Conservation (phyloP, 352 stramenopile genomes). For the Pythium plurisporium region DNA sequence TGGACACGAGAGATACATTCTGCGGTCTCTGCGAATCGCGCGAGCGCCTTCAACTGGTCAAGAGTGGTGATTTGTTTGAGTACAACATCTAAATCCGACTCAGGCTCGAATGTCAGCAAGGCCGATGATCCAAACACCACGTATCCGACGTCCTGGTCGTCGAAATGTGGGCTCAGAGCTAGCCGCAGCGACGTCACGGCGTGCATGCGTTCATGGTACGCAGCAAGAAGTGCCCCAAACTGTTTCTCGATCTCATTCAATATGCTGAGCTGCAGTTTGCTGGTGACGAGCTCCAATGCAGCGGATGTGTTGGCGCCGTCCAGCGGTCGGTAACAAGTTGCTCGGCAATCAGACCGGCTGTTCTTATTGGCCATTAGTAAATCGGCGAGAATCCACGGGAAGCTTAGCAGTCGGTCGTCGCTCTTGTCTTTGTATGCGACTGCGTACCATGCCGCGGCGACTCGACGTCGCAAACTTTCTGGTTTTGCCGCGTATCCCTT, state of each 20-base stretch:
- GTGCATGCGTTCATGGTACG: slow-evolving; percentile 64
- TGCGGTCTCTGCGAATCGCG: background rate
- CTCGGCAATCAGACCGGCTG: background rate
- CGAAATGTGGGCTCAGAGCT: slow-evolving; percentile 33
- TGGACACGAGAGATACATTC: slow-evolving; percentile 1
- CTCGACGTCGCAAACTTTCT: slow-evolving; percentile 26
- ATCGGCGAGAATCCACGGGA: slow-evolving; percentile 69
- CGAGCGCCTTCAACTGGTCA: slow-evolving; percentile 8
- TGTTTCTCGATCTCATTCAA: slow-evolving; percentile 45
- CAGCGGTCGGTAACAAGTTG: slow-evolving; percentile 16
- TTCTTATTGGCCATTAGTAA: slow-evolving; percentile 43
- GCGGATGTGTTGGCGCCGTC: background rate
- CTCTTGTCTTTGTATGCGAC: slow-evolving; percentile 44
- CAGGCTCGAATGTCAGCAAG: slow-evolving; percentile 68
- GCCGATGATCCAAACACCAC: slow-evolving; percentile 65
- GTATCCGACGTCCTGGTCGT: slow-evolving; percentile 25
- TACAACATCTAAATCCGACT: slow-evolving; percentile 75
- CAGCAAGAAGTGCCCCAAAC: slow-evolving; percentile 44
- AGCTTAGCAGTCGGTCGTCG: slow-evolving; percentile 43
- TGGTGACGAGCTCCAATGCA: background rate
- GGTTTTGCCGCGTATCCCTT: slow-evolving; percentile 16
- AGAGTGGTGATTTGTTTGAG: slow-evolving; percentile 4
- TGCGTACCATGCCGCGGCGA: slow-evolving; percentile 71
- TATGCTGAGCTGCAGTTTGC: slow-evolving; percentile 47
- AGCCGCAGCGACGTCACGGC: slow-evolving; percentile 40